Conservation (phyloP, 2,329 filamentous ascomycete genomes). For the Cytospora piceicola region DNA sequence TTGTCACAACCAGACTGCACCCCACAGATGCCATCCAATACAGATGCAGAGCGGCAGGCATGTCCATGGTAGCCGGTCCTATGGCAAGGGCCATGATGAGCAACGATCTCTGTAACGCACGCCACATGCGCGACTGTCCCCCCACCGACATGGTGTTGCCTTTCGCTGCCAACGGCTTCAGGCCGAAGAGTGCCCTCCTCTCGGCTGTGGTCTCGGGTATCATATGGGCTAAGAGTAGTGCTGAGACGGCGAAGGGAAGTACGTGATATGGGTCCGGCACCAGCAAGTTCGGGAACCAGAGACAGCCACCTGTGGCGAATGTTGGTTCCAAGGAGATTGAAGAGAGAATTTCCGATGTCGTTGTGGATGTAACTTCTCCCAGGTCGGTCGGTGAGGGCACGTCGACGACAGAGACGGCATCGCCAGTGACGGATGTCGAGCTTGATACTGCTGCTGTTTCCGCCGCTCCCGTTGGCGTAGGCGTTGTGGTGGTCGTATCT, state of each 20-base stretch:
- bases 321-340: constrained; percentile 35
- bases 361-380: constrained; percentile 32
- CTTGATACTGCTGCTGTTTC: background rate
- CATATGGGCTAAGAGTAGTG: constrained; percentile 41
- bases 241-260: constrained; percentile 49
- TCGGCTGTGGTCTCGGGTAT: constrained; percentile 38
- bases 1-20: constrained; percentile 34
- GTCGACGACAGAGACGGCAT: background rate
- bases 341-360: constrained; percentile 21
- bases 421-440: constrained; percentile 20
- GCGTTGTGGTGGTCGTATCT: constrained; percentile 4
- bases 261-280: constrained; percentile 54
- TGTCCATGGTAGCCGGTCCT: constrained; percentile 43
- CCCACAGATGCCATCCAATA: constrained; percentile 47
- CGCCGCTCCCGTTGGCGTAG: constrained; percentile 5
- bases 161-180: constrained; percentile 25
- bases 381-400: constrained; percentile 32
- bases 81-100: constrained; percentile 39
- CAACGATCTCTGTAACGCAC: constrained; percentile 38
- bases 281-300: constrained; percentile 61
- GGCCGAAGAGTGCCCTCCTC: constrained; percentile 34
- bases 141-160: constrained; percentile 4
- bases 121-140: constrained; percentile 3
- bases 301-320: constrained; percentile 53
- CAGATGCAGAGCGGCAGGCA: constrained; percentile 49